phyloP scores from a whole-genome alignment of 1,139 yeast species.

The Saccharomyces hybrid region DNA sequence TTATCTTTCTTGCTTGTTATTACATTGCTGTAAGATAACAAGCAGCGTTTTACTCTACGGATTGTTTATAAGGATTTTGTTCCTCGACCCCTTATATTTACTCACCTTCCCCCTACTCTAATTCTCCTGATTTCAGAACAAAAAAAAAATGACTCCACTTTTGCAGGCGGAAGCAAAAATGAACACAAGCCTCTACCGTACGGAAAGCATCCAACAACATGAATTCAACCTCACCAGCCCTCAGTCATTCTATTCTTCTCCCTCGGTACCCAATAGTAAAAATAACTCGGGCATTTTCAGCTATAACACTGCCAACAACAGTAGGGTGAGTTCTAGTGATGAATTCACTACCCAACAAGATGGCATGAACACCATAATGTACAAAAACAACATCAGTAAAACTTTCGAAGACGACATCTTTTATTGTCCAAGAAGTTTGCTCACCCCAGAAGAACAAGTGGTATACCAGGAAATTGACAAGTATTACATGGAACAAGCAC shows the following conservation, averaged over 20 bases:
- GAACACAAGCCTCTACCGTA: not conserved
- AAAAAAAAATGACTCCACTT: not conserved
- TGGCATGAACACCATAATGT: slow-evolving; percentile 9
- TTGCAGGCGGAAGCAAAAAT: not conserved
- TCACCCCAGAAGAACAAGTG: slow-evolving; percentile 16
- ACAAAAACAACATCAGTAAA: slow-evolving; percentile 17
- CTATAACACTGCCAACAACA: not conserved
- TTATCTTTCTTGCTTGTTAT: not conserved
- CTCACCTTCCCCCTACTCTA: not conserved
- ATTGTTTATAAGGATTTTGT: not conserved
- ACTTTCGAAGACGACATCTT: slow-evolving; percentile 27
- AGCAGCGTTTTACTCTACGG: not conserved
- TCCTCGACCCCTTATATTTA: not conserved
- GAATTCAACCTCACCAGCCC: not conserved
- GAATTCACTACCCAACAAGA: not conserved
- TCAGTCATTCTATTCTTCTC: not conserved
- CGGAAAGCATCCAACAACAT: not conserved
- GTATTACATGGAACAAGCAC: slow-evolving; percentile 9
- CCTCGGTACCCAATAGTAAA: not conserved
- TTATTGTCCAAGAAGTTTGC: slow-evolving; percentile 23
- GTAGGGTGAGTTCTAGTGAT: slow-evolving; percentile 11
- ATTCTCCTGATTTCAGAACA: not conserved
- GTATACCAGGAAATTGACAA: slow-evolving; percentile 18
- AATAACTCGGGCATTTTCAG: not conserved
- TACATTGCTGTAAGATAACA: not conserved